These are phyloP conservation scores for Xylogone sp. DNA, from an alignment of 2,329 filamentous ascomycete genomes.

Conservation along the genomic window DNA sequence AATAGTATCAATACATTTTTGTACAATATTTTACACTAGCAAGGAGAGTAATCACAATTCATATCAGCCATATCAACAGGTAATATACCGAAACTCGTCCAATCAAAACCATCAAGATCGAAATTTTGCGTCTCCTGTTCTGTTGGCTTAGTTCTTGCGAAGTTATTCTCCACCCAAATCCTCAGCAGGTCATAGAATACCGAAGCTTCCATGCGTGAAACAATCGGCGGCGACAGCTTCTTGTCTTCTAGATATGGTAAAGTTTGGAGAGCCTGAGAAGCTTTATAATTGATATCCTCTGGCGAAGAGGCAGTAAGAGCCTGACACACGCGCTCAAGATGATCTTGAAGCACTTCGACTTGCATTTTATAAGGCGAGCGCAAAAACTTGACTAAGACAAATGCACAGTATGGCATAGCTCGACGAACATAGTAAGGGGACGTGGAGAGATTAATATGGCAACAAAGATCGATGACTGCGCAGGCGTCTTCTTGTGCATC, in stretches of 20 bases:
- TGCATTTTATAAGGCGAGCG: not conserved
- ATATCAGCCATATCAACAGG: not conserved
- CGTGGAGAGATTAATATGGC: not conserved
- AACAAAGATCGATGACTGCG: not conserved
- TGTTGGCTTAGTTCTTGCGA: not conserved
- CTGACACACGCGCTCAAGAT: not conserved
- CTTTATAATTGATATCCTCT: not conserved
- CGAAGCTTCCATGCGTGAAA: not conserved
- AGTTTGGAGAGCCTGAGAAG: not conserved
- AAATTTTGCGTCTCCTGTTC: not conserved
- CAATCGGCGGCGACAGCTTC: not conserved
- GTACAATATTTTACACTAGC: too few relatives aligned
- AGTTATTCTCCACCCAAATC: constrained; percentile 12
- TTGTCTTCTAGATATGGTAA: not conserved
- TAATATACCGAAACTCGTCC: not conserved
- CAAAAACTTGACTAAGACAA: not conserved
- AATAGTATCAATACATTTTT: too few relatives aligned
- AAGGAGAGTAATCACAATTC: not conserved
- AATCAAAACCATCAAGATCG: not conserved
- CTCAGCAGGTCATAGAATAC: not conserved
- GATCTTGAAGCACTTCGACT: not conserved
- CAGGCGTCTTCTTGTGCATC: not conserved
- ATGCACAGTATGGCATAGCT: not conserved
- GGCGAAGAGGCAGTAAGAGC: not conserved
- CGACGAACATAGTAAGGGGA: not conserved